Evolutionary conservation across 1,284 basidiomycete genomes (phyloP), one percentile per base, ranked within the genome.

Genomic region (Chondrostereum purpureum): DNA sequence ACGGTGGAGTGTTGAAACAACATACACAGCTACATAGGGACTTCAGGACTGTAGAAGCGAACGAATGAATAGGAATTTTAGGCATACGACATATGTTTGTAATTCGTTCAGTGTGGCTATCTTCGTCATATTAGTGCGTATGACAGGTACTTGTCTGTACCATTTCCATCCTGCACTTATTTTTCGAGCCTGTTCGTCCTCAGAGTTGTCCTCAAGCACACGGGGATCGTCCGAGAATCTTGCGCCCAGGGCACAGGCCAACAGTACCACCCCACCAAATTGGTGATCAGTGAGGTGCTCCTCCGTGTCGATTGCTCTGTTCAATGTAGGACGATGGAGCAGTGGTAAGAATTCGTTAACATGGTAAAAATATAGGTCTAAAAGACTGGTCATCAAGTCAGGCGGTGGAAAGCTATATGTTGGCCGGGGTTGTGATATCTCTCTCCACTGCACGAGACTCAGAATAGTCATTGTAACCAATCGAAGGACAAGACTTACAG

Each of bases 301-400:
- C 13, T 10, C 39, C 13, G 13, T 23, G 18, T 19, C 8, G 17
- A 41, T 23, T 13, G 12, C 16, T 4, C 23, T 19, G 13, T 16
- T 17, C 10, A 41, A 24, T n/a, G 39, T 41, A n/a, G 18, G 18
- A 5, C 39, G 39, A 23, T 62, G 43, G 45, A 60, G 44, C 50
- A 53, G 39, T 53, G 58, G 41, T 48, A 45, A 21, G 53, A 58
- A 33, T 46, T 55, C n/a, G 47, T 62, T 35, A 54, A 51, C 17
- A 50, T 55, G n/a, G 40, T 57, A 31, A 17, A 41, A 41, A 10
- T 41, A 41, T 3, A 41, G 17, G n/a, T 41, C 4, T n/a, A 24
- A 13, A 4, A 41, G n/a, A 13, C 12, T 16, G 17, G n/a, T 10
- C 13, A 41, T 19, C 5, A 41, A 20, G 20, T 41, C 39, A 10